Evolutionary conservation across 306 rosid genomes (phyloP).

Genomic region (Trichosanthes cucumerina): DNA sequence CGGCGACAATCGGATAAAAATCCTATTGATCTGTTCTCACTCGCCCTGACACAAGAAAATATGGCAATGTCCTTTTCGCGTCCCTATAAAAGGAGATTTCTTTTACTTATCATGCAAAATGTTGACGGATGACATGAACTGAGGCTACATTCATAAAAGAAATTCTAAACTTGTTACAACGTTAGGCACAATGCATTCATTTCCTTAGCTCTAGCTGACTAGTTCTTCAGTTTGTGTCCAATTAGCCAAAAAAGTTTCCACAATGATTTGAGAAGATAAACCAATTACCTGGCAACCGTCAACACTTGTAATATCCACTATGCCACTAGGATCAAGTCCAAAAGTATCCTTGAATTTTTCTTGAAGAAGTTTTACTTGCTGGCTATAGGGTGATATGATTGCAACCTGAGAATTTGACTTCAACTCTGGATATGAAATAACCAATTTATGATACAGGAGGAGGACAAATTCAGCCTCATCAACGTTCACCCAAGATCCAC

Average conservation of each 20-base stretch:
- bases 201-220: not conserved
- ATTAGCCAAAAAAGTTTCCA: not conserved
- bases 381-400: constrained; percentile 72
- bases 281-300: constrained; percentile 90
- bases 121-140: not conserved
- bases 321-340: constrained; percentile 60
- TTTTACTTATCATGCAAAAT: not conserved
- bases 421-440: constrained; percentile 51
- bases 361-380: constrained; percentile 75
- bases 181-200: not conserved
- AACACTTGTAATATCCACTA: constrained; percentile 77
- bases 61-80: constrained; percentile 86
- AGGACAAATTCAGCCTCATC: constrained; percentile 88
- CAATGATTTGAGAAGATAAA: constrained; percentile 8
- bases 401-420: constrained; percentile 72
- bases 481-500: constrained; percentile 66
- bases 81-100: constrained; percentile 41
- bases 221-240: not conserved
- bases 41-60: constrained; percentile 93
- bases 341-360: constrained; percentile 59
- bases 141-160: not conserved
- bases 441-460: constrained; percentile 58
- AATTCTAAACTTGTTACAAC: not conserved
- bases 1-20: constrained; percentile 68
- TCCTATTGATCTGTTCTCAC: constrained; percentile 54